phyloP scores from a whole-genome alignment of 305 asterid genomes.

The Euphrasia arctica region DNA sequence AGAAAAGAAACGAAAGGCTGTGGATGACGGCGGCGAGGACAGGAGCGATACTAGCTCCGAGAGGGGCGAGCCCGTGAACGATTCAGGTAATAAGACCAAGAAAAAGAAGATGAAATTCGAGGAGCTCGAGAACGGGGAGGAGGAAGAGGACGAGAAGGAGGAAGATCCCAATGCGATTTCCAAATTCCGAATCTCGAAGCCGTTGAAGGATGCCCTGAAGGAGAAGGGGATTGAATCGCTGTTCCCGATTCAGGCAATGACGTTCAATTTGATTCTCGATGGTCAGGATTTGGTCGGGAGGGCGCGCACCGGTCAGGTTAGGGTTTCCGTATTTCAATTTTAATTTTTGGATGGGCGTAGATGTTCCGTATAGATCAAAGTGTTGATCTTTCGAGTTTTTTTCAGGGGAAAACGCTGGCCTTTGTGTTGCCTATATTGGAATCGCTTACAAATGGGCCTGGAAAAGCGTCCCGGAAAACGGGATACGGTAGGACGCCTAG shows the following conservation, averaged over 20 bases:
- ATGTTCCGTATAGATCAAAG: not conserved
- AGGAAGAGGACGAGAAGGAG: constrained; percentile 24
- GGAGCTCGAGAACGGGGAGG: constrained; percentile 21
- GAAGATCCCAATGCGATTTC: constrained; percentile 55
- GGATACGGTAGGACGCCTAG: constrained; percentile 84
- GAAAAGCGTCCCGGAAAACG: constrained; percentile 52
- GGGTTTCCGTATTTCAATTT: constrained; percentile 6
- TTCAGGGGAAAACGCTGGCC: constrained; percentile 93
- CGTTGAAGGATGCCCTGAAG: constrained; percentile 55
- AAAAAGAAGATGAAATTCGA: constrained; percentile 47
- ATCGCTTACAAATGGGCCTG: constrained; percentile 69
- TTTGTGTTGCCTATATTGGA: constrained; percentile 90
- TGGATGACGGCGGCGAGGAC: constrained; percentile 33
- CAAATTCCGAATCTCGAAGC: constrained; percentile 69
- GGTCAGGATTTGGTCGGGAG: constrained; percentile 91
- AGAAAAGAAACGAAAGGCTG: constrained; percentile 57
- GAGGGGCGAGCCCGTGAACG: constrained; percentile 63
- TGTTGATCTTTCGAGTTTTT: not conserved
- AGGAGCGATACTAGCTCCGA: constrained; percentile 78
- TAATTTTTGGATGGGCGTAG: too few species aligned
- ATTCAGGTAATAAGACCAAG: constrained; percentile 33
- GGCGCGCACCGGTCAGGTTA: constrained; percentile 88
- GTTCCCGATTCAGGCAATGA: constrained; percentile 91
- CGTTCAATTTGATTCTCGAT: constrained; percentile 63
- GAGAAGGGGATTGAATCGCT: constrained; percentile 58